These are phyloP conservation scores for Quambalaria eucalypti DNA, from an alignment of 1,284 basidiomycete species.

Conservation along the genomic window DNA sequence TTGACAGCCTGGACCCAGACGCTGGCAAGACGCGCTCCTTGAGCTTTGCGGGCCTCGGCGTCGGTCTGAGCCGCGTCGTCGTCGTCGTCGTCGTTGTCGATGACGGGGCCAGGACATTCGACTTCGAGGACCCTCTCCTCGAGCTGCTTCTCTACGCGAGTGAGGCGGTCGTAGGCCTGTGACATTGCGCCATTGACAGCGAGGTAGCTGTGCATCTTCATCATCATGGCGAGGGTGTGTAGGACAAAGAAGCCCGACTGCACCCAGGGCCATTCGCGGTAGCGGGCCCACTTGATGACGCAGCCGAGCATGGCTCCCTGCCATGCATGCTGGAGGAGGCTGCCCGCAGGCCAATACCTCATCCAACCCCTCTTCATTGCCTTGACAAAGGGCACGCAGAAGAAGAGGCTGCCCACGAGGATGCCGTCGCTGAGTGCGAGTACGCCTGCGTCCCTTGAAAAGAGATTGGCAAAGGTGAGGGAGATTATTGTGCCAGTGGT, in stretches of 20 bases:
- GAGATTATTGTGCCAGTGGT: conserved; percentile 64
- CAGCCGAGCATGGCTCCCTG: conserved; percentile 21
- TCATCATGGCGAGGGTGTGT: conserved; percentile 81
- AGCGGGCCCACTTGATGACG: conserved; percentile 40
- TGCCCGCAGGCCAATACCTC: conserved; percentile 50
- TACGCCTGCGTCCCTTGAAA: conserved; percentile 73
- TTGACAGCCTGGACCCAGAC: conserved; percentile 13
- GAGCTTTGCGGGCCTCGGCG: conserved; percentile 2
- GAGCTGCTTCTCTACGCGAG: conserved; percentile 23
- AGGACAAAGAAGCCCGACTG: conserved; percentile 90
- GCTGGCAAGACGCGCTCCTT: background rate
- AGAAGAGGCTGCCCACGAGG: conserved; percentile 65
- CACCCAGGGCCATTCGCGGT: conserved; percentile 83
- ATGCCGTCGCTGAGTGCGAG: conserved; percentile 75
- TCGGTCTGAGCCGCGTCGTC: conserved; percentile 10
- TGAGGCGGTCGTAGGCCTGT: conserved; percentile 25
- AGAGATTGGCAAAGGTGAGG: conserved; percentile 72
- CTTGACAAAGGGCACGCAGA: conserved; percentile 66
- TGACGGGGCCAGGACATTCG: too few relatives aligned
- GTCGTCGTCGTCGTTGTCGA: too few relatives aligned
- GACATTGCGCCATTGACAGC: conserved; percentile 78
- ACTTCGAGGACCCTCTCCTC: conserved; percentile 31
- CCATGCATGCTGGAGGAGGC: conserved; percentile 31
- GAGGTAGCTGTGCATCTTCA: conserved; percentile 95
- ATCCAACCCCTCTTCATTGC: conserved; percentile 42